Evolutionary conservation across 2,329 filamentous ascomycete genomes (phyloP).

Genomic region (Diplodia seriata): DNA sequence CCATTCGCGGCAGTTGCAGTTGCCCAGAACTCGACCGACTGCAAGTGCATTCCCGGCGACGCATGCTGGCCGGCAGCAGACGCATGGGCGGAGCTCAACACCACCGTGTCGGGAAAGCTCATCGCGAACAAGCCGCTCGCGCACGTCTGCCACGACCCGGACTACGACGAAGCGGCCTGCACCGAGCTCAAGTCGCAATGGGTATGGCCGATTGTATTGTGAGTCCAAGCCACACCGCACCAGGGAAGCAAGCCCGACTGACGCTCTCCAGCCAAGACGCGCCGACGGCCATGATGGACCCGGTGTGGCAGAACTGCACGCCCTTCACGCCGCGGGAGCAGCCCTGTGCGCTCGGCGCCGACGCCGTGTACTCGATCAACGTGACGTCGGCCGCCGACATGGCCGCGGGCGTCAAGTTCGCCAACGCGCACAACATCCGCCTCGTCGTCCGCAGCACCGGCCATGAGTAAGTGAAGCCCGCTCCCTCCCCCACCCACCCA

Average conservation of each 20-base stretch:
- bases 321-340: conserved; percentile 10
- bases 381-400: conserved; percentile 33
- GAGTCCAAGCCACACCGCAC: not conserved
- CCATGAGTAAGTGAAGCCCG: conserved; percentile 42
- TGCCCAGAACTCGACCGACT: not conserved
- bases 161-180: conserved; percentile 40
- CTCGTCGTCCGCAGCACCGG: conserved; percentile 48
- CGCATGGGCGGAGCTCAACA: conserved; percentile 57
- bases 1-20: not conserved
- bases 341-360: conserved; percentile 7
- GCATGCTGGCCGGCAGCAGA: conserved; percentile 56
- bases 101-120: conserved; percentile 53
- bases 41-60: conserved; percentile 49
- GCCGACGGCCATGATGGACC: conserved; percentile 6
- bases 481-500: no score
- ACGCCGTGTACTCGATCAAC: conserved; percentile 12
- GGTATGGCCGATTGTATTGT: conserved; percentile 34
- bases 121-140: conserved; percentile 54
- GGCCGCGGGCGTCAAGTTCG: conserved; percentile 39
- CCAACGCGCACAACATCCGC: conserved; percentile 43
- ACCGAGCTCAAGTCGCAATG: conserved; percentile 39
- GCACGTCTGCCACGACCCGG: conserved; percentile 54
- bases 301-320: conserved; percentile 21
- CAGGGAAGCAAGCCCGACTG: not conserved
- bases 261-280: not conserved